Conservation (phyloP, 1,284 basidiomycete species). For the Malassezia caprae region DNA sequence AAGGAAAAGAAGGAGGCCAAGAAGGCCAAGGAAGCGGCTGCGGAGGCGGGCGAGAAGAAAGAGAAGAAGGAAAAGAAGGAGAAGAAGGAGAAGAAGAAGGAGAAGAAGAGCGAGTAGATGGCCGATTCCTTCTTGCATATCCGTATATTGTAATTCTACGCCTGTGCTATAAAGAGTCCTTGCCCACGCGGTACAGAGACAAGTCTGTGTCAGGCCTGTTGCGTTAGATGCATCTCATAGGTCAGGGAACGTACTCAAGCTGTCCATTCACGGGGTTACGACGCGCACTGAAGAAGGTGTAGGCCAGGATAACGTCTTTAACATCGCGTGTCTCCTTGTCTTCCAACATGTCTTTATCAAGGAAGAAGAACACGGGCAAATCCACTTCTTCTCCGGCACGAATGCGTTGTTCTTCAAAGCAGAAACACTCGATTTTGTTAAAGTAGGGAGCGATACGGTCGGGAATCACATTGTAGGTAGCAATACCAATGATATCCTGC, state of each 20-base stretch:
- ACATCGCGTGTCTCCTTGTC: slow-evolving; percentile 76
- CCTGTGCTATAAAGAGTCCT: slow-evolving; percentile 11
- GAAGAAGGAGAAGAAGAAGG: slow-evolving; percentile 26
- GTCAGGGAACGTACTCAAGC: slow-evolving; percentile 26
- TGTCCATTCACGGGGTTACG: slow-evolving; percentile 43
- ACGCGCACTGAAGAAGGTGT: slow-evolving; percentile 81
- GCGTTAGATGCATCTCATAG: slow-evolving; percentile 7
- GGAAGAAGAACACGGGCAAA: slow-evolving; percentile 96
- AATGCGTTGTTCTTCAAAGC: slow-evolving; percentile 95
- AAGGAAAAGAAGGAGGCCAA: slow-evolving; percentile 48
- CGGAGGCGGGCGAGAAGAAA: slow-evolving; percentile 29
- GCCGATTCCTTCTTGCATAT: not conserved
- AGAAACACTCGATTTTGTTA: slow-evolving; percentile 98
- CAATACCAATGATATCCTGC: slow-evolving; percentile 91
- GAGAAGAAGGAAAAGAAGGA: slow-evolving; percentile 41
- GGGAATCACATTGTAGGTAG: slow-evolving; percentile 93
- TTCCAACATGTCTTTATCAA: slow-evolving; percentile 88
- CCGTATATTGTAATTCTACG: slow-evolving; percentile 15
- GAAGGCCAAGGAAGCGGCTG: slow-evolving; percentile 34
- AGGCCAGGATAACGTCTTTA: slow-evolving; percentile 83
- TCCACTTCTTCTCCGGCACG: slow-evolving; percentile 94
- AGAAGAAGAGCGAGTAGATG: slow-evolving; percentile 15
- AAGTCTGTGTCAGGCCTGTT: slow-evolving; percentile 40
- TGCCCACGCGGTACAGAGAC: slow-evolving; percentile 23
- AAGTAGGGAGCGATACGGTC: slow-evolving; percentile 96